Evolutionary conservation across 106 monocot species (phyloP).

Genomic region (Dendrobium chrysotoxum): DNA sequence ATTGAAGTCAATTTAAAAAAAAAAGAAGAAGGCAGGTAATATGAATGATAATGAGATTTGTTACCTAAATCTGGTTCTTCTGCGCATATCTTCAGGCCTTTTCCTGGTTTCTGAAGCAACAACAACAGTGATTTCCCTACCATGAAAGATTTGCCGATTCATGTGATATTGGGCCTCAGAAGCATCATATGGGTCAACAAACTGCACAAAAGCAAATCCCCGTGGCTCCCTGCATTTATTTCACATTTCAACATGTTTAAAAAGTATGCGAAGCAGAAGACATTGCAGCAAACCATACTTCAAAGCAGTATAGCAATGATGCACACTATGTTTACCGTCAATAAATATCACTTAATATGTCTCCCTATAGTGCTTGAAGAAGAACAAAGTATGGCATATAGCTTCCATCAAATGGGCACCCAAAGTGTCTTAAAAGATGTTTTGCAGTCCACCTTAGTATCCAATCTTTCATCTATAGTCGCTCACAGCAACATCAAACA

Average conservation of each 20-base stretch:
- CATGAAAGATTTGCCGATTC: slow-evolving; percentile 51
- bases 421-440: slow-evolving; percentile 30
- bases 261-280: neutral
- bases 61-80: slow-evolving; percentile 13
- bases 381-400: slow-evolving; percentile 35
- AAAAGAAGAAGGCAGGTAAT: neutral
- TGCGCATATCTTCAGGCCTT: slow-evolving; percentile 22
- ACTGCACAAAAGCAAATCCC: slow-evolving; percentile 93
- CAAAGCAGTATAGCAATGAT: slow-evolving; percentile 17
- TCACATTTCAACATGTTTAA: neutral
- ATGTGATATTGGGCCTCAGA: slow-evolving; percentile 88
- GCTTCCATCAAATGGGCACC: slow-evolving; percentile 27
- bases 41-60: neutral
- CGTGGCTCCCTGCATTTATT: slow-evolving; percentile 61
- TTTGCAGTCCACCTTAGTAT: slow-evolving; percentile 25
- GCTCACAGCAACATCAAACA: slow-evolving; percentile 39
- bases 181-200: slow-evolving; percentile 78
- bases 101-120: slow-evolving; percentile 21
- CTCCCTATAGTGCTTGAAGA: slow-evolving; percentile 37
- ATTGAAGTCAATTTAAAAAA: neutral
- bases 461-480: slow-evolving; percentile 41
- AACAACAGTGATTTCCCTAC: slow-evolving; percentile 24
- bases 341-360: slow-evolving; percentile 27
- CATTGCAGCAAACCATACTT: neutral
- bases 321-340: slow-evolving; percentile 34